A percentile compares a stretch with the other conserved stretches of the same genome.
Evolutionary conservation across 345 rosid species (phyloP).

Genomic region (Citrus australasica): DNA sequence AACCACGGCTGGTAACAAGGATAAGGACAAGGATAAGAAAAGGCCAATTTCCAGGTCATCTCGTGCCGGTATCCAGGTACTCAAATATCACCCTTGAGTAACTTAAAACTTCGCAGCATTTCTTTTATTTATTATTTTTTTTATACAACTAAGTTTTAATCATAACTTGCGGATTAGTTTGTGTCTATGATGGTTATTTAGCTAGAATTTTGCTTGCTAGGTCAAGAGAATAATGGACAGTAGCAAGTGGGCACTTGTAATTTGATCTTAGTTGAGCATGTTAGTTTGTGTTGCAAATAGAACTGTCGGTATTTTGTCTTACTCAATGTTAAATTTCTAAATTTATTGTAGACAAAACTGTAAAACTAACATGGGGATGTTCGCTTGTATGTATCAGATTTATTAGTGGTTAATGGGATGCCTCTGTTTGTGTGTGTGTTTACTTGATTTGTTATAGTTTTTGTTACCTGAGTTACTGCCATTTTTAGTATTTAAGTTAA

Average conservation of each 20-base stretch:
- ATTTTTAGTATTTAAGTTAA: background rate
- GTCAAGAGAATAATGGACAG: no score
- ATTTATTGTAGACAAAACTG: background rate
- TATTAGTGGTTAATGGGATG: background rate
- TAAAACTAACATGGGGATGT: background rate
- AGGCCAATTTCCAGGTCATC: slow-evolving; percentile 76
- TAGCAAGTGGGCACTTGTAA: background rate
- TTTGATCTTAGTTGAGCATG: background rate
- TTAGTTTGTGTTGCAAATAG: background rate
- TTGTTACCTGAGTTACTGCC: background rate
- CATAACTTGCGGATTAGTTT: background rate
- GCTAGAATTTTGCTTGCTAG: background rate
- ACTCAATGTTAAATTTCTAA: background rate
- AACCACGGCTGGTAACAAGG: slow-evolving; percentile 82
- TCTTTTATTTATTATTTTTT: background rate
- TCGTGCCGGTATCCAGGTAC: slow-evolving; percentile 94
- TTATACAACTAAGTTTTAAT: background rate
- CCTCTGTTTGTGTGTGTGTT: no score
- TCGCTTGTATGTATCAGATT: background rate
- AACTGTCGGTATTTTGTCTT: background rate
- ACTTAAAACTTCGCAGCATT: background rate
- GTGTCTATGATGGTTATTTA: background rate
- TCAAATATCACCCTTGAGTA: no score
- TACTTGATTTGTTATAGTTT: background rate
- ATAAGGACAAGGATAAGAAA: slow-evolving; percentile 82